These are phyloP conservation scores for Tephrocybe sp. DNA, from an alignment of 768 basidiomycete genomes.

Conservation along the genomic window DNA sequence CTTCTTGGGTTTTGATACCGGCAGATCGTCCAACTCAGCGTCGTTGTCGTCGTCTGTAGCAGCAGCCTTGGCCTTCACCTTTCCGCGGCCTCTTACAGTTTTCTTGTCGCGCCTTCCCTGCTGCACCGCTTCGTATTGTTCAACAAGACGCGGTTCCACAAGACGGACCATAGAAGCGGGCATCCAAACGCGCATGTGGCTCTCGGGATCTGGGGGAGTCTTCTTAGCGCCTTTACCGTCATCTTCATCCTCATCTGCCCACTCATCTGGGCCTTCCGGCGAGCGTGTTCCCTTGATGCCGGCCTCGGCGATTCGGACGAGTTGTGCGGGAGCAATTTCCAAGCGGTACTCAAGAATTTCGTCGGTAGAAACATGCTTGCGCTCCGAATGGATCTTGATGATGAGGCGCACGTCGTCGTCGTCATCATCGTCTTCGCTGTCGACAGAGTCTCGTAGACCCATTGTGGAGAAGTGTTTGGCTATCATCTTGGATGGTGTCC, in stretches of 20 bases:
- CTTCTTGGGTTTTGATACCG: slow-evolving; percentile 6
- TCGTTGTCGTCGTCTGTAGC: slow-evolving; percentile 9
- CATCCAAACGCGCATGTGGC: slow-evolving; percentile 73
- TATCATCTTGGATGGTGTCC: slow-evolving; percentile 58
- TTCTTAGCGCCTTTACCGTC: slow-evolving; percentile 32
- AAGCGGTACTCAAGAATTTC: slow-evolving; percentile 76
- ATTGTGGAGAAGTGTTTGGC: slow-evolving; percentile 54
- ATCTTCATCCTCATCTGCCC: slow-evolving; percentile 52
- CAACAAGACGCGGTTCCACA: slow-evolving; percentile 65
- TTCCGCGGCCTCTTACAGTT: slow-evolving; percentile 36
- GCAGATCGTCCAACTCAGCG: slow-evolving; percentile 3
- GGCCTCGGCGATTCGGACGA: slow-evolving; percentile 64
- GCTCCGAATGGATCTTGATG: slow-evolving; percentile 62
- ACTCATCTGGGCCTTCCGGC: slow-evolving; percentile 46
- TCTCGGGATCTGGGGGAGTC: slow-evolving; percentile 49
- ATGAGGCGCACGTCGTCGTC: slow-evolving; percentile 48
- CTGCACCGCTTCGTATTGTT: slow-evolving; percentile 54
- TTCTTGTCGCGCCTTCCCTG: slow-evolving; percentile 53
- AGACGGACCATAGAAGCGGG: slow-evolving; percentile 75
- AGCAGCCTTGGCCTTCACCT: slow-evolving; percentile 15
- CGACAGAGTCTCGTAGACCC: slow-evolving; percentile 26
- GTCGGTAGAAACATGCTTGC: slow-evolving; percentile 73
- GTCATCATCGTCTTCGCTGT: slow-evolving; percentile 34
- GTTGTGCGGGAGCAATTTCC: slow-evolving; percentile 65
- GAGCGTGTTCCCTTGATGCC: slow-evolving; percentile 65